phyloP scores from a whole-genome alignment of 73 alveolate species.

The Breviolum minutum region DNA sequence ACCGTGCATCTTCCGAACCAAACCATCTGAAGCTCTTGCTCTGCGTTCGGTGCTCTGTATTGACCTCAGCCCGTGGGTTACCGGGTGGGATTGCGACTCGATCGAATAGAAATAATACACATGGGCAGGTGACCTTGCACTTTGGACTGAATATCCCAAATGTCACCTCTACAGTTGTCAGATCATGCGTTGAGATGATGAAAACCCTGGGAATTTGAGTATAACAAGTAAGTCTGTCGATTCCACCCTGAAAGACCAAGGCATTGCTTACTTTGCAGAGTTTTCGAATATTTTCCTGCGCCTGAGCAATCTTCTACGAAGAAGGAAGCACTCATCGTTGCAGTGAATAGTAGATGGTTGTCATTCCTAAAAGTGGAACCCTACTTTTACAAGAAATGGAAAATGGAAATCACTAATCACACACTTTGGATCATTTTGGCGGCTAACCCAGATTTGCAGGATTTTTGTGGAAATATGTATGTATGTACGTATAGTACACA shows the following conservation, averaged over 20 bases:
- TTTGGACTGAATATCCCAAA: no score
- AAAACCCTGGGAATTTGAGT: no score
- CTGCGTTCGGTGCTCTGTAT: conserved; percentile 87
- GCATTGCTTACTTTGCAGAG: conserved; percentile 89
- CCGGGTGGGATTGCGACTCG: not conserved
- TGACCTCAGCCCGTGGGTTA: not conserved
- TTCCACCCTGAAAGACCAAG: not conserved
- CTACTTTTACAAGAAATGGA: no score
- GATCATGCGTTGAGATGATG: no score
- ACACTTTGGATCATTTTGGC: no score
- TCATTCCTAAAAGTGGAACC: no score
- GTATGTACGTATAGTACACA: no score
- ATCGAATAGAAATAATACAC: not conserved
- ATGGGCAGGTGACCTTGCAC: not conserved
- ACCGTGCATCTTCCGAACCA: conserved; percentile 83
- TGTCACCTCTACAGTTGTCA: no score
- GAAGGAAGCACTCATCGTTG: conserved; percentile 1
- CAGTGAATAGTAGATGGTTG: no score
- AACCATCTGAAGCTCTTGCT: conserved; percentile 78
- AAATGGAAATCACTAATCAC: no score
- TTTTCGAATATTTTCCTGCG: conserved; percentile 91
- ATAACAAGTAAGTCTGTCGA: not conserved
- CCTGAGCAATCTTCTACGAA: conserved; percentile 75
- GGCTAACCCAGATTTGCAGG: no score
- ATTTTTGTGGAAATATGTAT: no score